These are phyloP conservation scores for Paramecium biaurelia DNA, from an alignment of 73 alveolate species.

Conservation along the genomic window DNA sequence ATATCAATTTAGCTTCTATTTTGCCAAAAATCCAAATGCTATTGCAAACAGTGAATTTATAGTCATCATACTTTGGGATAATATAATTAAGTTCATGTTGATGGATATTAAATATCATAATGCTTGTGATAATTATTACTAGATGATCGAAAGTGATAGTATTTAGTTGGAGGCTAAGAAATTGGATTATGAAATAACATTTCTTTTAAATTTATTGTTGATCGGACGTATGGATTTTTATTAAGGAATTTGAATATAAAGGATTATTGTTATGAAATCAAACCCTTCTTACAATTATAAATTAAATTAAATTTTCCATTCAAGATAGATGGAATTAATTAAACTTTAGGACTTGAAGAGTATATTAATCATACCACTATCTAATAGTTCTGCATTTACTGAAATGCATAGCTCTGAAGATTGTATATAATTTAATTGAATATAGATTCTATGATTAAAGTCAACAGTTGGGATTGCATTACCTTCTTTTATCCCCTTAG, in stretches of 20 bases:
- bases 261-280: constrained; percentile 44
- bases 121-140: constrained; percentile 76
- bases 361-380: constrained; percentile 47
- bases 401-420: constrained; percentile 12
- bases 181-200: constrained; percentile 52
- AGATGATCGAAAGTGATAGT: constrained; percentile 79
- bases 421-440: neutral
- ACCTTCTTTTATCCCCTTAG: constrained; percentile 61
- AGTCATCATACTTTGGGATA: constrained; percentile 82
- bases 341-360: constrained; percentile 62
- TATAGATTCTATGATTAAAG: constrained; percentile 49
- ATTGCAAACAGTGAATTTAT: constrained; percentile 69
- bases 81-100: constrained; percentile 56
- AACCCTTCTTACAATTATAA: constrained; percentile 55
- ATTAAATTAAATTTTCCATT: no score
- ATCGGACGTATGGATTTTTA: constrained; percentile 73
- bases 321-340: constrained; percentile 61
- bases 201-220: constrained; percentile 74
- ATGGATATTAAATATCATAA: constrained; percentile 70
- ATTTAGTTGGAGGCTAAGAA: constrained; percentile 71
- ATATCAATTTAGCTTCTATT: constrained; percentile 76
- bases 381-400: neutral
- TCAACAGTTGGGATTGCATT: constrained; percentile 58
- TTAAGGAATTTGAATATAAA: constrained; percentile 30
- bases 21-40: constrained; percentile 50